These are phyloP conservation scores for Rutstroemia sydowiana DNA, from an alignment of 2,329 filamentous ascomycete genomes.

Conservation along the genomic window DNA sequence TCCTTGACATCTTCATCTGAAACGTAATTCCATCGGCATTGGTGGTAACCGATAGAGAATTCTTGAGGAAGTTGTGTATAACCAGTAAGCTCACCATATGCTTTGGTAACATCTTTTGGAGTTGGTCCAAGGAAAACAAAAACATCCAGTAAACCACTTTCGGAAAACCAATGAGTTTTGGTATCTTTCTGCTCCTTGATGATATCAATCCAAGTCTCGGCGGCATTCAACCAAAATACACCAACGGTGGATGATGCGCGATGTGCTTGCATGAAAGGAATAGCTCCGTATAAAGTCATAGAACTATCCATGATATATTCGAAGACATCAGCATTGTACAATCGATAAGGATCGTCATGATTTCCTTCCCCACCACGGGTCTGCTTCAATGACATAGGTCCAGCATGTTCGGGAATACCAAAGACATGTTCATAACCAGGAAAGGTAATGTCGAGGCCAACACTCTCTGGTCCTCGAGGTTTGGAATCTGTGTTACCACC, in stretches of 20 bases:
- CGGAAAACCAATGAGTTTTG: constrained; percentile 94
- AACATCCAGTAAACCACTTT: constrained; percentile 80
- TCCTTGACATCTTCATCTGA: constrained; percentile 96
- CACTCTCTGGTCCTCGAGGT: constrained; percentile 87
- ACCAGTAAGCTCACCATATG: constrained; percentile 84
- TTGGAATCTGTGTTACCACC: constrained; percentile 93
- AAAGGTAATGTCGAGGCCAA: constrained; percentile 87
- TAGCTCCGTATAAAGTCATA: constrained; percentile 97
- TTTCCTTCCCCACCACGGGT: constrained; percentile 83
- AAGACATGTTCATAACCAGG: constrained; percentile 87
- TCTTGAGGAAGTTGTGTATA: constrained; percentile 87
- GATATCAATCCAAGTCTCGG: constrained; percentile 96
- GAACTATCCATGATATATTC: constrained; percentile 96
- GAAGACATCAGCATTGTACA: constrained; percentile 97
- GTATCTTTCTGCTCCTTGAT: constrained; percentile 75
- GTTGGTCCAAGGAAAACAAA: constrained; percentile 92
- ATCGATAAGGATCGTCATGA: constrained; percentile 80
- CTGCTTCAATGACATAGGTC: constrained; percentile 78
- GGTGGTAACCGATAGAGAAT: constrained; percentile 89
- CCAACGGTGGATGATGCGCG: constrained; percentile 88
- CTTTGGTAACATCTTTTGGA: constrained; percentile 71
- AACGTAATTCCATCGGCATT: constrained; percentile 98
- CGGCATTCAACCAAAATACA: constrained; percentile 94
- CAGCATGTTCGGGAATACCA: constrained; percentile 89
- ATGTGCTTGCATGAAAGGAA: constrained; percentile 97